Percentiles rank a stretch among this genome's conserved stretches.
Evolutionary conservation across 306 rosid genomes (phyloP).

Genomic region (Mimosa bimucronata): DNA sequence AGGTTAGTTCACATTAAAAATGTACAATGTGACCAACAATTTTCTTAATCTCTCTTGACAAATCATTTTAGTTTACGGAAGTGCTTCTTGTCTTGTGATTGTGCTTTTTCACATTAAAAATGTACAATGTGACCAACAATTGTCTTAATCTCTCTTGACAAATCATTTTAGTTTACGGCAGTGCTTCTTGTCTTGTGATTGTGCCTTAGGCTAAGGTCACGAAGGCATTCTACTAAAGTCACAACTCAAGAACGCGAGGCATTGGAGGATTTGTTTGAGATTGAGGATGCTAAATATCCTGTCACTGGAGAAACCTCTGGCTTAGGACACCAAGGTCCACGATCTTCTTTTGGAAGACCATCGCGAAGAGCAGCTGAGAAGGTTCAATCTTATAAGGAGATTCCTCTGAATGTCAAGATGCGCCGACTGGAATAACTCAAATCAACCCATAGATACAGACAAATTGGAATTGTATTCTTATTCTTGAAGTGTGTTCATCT

Average conservation of each 20-base stretch:
- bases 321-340: conserved; percentile 47
- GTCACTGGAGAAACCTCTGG: conserved; percentile 37
- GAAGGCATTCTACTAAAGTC: conserved; percentile 58
- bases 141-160: neutral
- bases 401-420: conserved; percentile 47
- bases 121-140: too few relatives aligned
- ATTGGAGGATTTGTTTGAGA: conserved; percentile 57
- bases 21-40: too few relatives aligned
- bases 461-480: neutral
- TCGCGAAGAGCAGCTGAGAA: conserved; percentile 58
- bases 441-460: neutral
- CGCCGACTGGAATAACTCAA: conserved; percentile 42
- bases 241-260: conserved; percentile 40
- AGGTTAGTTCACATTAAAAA: conserved; percentile 48
- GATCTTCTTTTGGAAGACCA: conserved; percentile 71
- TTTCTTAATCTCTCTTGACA: neutral
- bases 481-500: neutral
- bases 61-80: neutral
- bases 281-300: conserved; percentile 49
- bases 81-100: neutral
- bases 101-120: neutral
- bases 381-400: conserved; percentile 67
- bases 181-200: neutral
- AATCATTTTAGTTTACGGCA: neutral
- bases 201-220: conserved; percentile 46